Conservation (phyloP, 2,329 filamentous ascomycete genomes). For the Fusarium heterosporum region DNA sequence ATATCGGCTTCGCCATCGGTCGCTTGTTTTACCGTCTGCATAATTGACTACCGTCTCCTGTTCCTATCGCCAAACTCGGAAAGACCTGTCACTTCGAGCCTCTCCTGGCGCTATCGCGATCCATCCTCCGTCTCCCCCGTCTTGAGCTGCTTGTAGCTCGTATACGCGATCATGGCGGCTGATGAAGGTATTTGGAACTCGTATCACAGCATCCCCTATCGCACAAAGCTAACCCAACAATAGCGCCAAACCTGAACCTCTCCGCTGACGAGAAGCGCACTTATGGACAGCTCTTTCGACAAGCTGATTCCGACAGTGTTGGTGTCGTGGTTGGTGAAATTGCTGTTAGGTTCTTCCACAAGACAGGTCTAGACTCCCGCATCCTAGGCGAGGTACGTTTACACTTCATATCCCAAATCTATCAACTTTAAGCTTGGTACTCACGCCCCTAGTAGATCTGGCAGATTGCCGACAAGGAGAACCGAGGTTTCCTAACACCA, state of each 20-base stretch:
- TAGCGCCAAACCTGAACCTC: conserved; percentile 81
- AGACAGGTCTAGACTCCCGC: conserved; percentile 87
- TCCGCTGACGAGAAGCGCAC: conserved; percentile 91
- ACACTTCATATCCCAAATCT: not conserved
- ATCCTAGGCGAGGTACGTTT: conserved; percentile 84
- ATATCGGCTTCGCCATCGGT: conserved; percentile 23
- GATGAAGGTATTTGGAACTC: conserved; percentile 42
- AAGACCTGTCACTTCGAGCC: conserved; percentile 2
- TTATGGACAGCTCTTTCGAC: conserved; percentile 92
- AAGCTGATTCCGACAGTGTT: conserved; percentile 90
- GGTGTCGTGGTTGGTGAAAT: conserved; percentile 96
- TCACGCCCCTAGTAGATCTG: conserved; percentile 76
- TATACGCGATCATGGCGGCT: conserved; percentile 48
- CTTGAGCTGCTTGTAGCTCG: conserved; percentile 45
- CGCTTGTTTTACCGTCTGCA: conserved; percentile 15
- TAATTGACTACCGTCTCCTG: conserved; percentile 7
- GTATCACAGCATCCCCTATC: not conserved
- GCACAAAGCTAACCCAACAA: conserved; percentile 51
- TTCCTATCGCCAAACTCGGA: conserved; percentile 4
- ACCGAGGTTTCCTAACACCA: conserved; percentile 91
- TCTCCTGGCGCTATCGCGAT: conserved; percentile 30
- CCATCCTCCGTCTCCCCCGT: conserved; percentile 36
- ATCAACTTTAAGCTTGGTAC: conserved; percentile 2
- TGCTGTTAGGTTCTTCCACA: conserved; percentile 97
- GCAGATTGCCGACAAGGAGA: conserved; percentile 98